Evolutionary conservation across 202 grass and related monocot species (phyloP).

Genomic region (Carex arenaria): DNA sequence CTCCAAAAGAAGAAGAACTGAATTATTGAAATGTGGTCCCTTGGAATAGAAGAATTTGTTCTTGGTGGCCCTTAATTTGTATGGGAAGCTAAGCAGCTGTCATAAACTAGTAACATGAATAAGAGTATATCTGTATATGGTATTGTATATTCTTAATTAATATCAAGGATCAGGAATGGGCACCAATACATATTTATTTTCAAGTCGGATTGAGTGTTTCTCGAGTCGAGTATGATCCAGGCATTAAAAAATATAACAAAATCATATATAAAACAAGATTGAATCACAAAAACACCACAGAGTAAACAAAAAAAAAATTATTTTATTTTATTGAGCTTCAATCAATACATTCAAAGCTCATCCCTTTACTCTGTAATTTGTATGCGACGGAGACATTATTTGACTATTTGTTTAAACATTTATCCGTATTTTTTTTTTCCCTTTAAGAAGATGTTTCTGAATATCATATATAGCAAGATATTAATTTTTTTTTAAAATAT

Average conservation of each 20-base stretch:
- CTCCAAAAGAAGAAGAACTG: too few relatives aligned
- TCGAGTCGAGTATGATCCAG: background rate
- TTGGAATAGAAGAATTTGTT: background rate
- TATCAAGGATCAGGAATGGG: background rate
- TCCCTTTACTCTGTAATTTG: background rate
- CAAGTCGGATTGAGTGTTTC: background rate
- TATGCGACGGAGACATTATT: background rate
- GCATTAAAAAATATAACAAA: background rate
- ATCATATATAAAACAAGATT: too few relatives aligned
- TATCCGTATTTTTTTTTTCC: background rate
- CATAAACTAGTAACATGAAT: background rate
- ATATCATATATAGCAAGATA: background rate
- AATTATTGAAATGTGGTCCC: background rate
- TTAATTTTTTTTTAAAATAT: background rate
- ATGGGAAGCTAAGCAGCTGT: background rate
- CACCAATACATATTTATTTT: background rate
- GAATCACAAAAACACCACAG: too few relatives aligned
- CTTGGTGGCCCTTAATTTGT: background rate
- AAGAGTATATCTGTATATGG: too few relatives aligned
- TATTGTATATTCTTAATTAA: background rate
- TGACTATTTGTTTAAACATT: background rate
- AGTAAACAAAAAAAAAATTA: too few relatives aligned
- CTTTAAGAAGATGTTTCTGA: background rate
- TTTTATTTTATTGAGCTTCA: background rate
- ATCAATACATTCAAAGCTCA: background rate